A percentile compares a stretch with the other conserved stretches of the same genome.
These are phyloP conservation scores for Clathrus columnatus DNA, from an alignment of 768 basidiomycete genomes.

Conservation along the genomic window DNA sequence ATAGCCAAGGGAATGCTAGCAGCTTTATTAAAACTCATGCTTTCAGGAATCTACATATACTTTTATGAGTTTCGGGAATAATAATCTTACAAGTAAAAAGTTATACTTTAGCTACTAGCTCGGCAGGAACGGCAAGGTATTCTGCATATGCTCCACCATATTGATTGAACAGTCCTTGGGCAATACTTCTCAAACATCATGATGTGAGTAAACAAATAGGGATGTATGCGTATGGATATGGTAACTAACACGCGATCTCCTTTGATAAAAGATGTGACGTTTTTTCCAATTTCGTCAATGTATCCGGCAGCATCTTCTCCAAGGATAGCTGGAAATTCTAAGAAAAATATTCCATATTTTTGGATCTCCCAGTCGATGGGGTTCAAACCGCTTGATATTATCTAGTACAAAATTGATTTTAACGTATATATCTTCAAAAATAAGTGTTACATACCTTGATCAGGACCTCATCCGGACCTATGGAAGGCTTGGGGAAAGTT, in stretches of 20 bases:
- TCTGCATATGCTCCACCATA: conserved; percentile 30
- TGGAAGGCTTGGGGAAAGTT: conserved; percentile 25
- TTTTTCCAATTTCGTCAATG: conserved; percentile 42
- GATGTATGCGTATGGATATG: neutral
- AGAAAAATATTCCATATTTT: conserved; percentile 28
- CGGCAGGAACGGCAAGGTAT: conserved; percentile 31
- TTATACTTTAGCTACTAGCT: conserved; percentile 32
- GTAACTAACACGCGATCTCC: conserved; percentile 45
- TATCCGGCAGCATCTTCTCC: conserved; percentile 46
- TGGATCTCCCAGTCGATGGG: conserved; percentile 48
- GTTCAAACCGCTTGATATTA: conserved; percentile 36
- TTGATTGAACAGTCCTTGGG: conserved; percentile 29
- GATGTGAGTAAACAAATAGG: conserved; percentile 4
- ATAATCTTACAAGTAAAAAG: neutral
- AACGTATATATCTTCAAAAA: neutral
- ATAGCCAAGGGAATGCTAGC: conserved; percentile 41
- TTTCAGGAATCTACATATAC: conserved; percentile 34
- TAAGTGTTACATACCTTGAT: conserved; percentile 31
- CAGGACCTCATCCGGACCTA: conserved; percentile 32
- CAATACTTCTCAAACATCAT: too few relatives aligned
- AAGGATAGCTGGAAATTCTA: conserved; percentile 35
- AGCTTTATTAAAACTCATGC: conserved; percentile 39
- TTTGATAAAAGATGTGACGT: conserved; percentile 37
- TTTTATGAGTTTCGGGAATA: neutral
- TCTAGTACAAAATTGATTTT: neutral